Base-by-base conservation (phyloP, 1,139 yeast species). In the Sugiyamaella sp. region DNA sequence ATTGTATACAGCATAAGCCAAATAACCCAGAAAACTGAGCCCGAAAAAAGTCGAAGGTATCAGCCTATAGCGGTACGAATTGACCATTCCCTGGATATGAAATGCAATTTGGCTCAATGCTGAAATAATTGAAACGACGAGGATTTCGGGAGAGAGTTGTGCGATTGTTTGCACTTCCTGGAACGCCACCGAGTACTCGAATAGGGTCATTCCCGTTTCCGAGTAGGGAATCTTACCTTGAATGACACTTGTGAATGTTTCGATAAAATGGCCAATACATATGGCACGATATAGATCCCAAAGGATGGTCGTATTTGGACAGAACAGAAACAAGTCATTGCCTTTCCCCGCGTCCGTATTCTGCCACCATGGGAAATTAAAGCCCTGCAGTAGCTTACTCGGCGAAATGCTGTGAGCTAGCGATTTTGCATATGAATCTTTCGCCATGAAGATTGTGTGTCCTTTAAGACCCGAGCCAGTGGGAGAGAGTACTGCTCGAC, bases 161-260 rank as follows among this genome's bases (percentile, higher is more conserved):
- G 70, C 71, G 3, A 76, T 69, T n/a, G 79, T 73, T 61, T 82
- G 82, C 27, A 79, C 82, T 62, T 85, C 91, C 64, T 86, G 90
- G 64, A 85, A 85, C 10, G 89, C 87, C 25, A 85, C 69, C 1
- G 90, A 84, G 63, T 82, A 85, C 64, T 86, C 95, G 67, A 86
- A 85, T 29, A 86, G 70, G 0, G 93, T 84, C 60, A 86, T 73
- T 0, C 90, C 90, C 8, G 86, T 78, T 59, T 85, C 93, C 8
- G 81, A 78, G 53, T 78, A 76, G 1, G 89, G 87, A 45, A 77
- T 75, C 32, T 71, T 70, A 5, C 88, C 89, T 53, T 79, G 78
- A 2, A 84, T 75, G 17, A 81, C 82, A 5, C 87, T 77, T 1
- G 83, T 74, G 60, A 86, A 84, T 0, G 89, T 84, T 66, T 87